Evolutionary conservation across 2,329 filamentous ascomycete genomes (phyloP).

Genomic region (Cyclaneusma minus): DNA sequence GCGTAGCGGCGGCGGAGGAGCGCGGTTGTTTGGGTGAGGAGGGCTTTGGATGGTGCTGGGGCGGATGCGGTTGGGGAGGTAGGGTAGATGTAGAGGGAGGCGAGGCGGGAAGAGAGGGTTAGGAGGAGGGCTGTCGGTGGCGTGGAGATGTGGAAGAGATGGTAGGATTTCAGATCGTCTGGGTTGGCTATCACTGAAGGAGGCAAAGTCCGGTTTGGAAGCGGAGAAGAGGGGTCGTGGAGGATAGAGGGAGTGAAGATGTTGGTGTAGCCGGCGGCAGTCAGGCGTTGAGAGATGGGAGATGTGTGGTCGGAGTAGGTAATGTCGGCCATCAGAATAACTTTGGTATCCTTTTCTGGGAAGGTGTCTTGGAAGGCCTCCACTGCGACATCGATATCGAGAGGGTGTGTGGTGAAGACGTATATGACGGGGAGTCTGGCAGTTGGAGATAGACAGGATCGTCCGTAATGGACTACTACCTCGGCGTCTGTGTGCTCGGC

Average conservation of each 20-base stretch:
- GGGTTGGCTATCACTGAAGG: conserved; percentile 23
- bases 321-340: conserved; percentile 79
- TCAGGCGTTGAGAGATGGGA: conserved; percentile 36
- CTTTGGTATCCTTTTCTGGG: conserved; percentile 40
- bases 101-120: conserved; percentile 70
- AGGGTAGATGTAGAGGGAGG: conserved; percentile 63
- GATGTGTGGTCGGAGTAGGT: conserved; percentile 67
- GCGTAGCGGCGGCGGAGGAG: conserved; percentile 76
- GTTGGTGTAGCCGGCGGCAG: conserved; percentile 48
- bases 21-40: conserved; percentile 26
- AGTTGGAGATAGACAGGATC: conserved; percentile 83
- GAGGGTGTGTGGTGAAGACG: conserved; percentile 62
- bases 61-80: conserved; percentile 23
- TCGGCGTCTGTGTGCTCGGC: conserved; percentile 87
- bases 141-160: conserved; percentile 70
- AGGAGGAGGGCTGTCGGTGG: conserved; percentile 74
- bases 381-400: conserved; percentile 44
- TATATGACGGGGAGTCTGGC: conserved; percentile 77
- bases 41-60: conserved; percentile 17
- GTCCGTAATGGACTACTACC: conserved; percentile 85
- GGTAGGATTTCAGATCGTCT: conserved; percentile 30
- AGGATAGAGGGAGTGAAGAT: conserved; percentile 57
- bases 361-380: conserved; percentile 54
- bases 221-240: conserved; percentile 60
- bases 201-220: conserved; percentile 71